Conservation (phyloP, 768 basidiomycete genomes). For the Russula earlei region DNA sequence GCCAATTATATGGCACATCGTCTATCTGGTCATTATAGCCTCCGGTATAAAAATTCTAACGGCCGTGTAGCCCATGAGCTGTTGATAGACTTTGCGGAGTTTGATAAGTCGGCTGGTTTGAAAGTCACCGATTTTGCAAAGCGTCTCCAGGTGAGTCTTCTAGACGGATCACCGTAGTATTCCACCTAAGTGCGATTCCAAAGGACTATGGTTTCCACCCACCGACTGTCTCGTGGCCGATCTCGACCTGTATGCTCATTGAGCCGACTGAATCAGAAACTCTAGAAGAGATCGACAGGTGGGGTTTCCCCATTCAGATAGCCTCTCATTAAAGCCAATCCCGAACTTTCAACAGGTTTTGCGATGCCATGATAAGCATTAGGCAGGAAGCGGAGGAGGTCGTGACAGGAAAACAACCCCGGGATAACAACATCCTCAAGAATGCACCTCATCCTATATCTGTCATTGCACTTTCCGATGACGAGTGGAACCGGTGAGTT, state of each 20-base stretch:
- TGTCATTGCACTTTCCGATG: slow-evolving; percentile 58
- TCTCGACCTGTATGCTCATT: slow-evolving; percentile 93
- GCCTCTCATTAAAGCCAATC: not conserved
- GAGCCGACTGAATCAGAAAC: slow-evolving; percentile 97
- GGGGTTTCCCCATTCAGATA: slow-evolving; percentile 9
- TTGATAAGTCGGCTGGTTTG: slow-evolving; percentile 79
- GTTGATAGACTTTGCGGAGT: slow-evolving; percentile 90
- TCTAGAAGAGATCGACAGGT: slow-evolving; percentile 87
- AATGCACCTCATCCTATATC: slow-evolving; percentile 91
- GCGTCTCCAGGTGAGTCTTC: slow-evolving; percentile 61
- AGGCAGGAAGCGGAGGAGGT: slow-evolving; percentile 87
- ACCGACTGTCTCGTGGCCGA: slow-evolving; percentile 98
- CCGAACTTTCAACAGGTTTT: slow-evolving; percentile 50
- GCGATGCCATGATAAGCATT: slow-evolving; percentile 97
- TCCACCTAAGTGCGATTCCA: not conserved
- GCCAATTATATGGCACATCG: slow-evolving; percentile 97
- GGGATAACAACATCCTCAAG: slow-evolving; percentile 83
- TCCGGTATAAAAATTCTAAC: slow-evolving; percentile 86
- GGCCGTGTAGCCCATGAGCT: slow-evolving; percentile 93
- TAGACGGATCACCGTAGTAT: not conserved
- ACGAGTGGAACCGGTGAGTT: slow-evolving; percentile 77
- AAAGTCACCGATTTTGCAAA: slow-evolving; percentile 98
- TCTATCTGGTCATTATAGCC: slow-evolving; percentile 71
- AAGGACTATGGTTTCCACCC: slow-evolving; percentile 93
- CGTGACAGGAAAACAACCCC: slow-evolving; percentile 77